Evolutionary conservation across 805 yeast genomes (phyloP).

Genomic region (Nakazawaea pomicola): DNA sequence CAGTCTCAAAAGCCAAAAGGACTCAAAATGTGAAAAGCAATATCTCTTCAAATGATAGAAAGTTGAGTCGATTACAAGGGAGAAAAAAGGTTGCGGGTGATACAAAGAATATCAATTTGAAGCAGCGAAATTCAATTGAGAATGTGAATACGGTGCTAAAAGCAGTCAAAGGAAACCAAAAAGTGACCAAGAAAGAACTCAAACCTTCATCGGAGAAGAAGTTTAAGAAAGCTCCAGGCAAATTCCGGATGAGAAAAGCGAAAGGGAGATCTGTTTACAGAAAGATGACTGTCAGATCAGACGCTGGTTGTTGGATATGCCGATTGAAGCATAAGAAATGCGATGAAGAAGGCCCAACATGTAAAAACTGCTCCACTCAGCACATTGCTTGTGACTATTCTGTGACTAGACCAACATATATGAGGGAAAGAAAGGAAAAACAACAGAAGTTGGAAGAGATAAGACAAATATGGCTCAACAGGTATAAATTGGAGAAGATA

Average conservation of each 20-base stretch:
- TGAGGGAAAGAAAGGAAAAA: background rate
- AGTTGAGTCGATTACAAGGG: too few species aligned
- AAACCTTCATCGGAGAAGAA: too few species aligned
- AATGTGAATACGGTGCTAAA: too few species aligned
- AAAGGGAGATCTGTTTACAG: too few species aligned
- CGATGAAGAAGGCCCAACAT: conserved; percentile 3
- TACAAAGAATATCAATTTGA: too few species aligned
- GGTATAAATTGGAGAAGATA: conserved; percentile 8
- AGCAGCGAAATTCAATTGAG: too few species aligned
- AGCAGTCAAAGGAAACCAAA: too few species aligned
- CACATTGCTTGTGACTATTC: conserved; percentile 9
- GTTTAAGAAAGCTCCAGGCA: background rate
- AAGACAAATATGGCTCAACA: conserved; percentile 7
- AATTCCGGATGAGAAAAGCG: background rate
- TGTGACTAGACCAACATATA: background rate
- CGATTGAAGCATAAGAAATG: conserved; percentile 10
- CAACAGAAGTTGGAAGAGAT: conserved; percentile 2
- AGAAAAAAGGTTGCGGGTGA: too few species aligned
- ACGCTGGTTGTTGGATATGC: conserved; percentile 10
- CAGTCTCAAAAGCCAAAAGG: too few species aligned
- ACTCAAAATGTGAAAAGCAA: too few species aligned
- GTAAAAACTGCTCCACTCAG: conserved; percentile 8
- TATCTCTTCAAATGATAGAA: too few species aligned
- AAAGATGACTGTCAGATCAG: background rate
- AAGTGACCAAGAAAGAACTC: too few species aligned